Evolutionary conservation across 306 rosid genomes (phyloP).

Genomic region (Parietaria judaica): DNA sequence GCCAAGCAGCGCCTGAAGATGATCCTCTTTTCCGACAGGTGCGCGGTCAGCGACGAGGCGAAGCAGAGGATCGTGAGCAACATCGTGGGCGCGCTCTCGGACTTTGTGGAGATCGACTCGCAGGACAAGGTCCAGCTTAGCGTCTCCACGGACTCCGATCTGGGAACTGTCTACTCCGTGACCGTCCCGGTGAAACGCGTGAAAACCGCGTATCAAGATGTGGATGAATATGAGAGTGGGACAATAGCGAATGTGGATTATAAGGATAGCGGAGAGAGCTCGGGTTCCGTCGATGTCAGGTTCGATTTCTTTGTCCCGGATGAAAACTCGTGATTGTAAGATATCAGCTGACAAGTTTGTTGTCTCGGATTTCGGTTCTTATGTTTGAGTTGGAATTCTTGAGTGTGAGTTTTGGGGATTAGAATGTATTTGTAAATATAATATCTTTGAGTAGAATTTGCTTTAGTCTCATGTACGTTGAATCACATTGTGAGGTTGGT

Average conservation of each 20-base stretch:
- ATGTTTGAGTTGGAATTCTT: not conserved
- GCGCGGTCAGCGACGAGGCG: conserved; percentile 92
- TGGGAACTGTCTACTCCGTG: conserved; percentile 91
- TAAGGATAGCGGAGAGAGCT: conserved; percentile 62
- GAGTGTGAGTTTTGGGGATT: not conserved
- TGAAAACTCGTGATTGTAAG: conserved; percentile 8
- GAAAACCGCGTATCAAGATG: conserved; percentile 80
- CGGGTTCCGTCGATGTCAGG: conserved; percentile 61
- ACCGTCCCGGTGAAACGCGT: conserved; percentile 91
- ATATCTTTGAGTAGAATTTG: too few species aligned
- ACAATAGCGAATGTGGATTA: conserved; percentile 77
- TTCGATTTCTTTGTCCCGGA: conserved; percentile 47
- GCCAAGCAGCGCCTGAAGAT: conserved; percentile 97
- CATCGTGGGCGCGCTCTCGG: conserved; percentile 77
- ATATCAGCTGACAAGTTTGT: not conserved
- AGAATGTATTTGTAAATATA: not conserved
- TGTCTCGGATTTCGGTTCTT: not conserved
- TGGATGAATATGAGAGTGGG: conserved; percentile 70
- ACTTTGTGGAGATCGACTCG: conserved; percentile 92
- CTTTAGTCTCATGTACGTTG: too few species aligned
- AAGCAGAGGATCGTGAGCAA: conserved; percentile 75
- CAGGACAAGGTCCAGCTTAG: conserved; percentile 89
- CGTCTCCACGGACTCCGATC: conserved; percentile 78
- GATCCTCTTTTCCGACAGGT: conserved; percentile 91
- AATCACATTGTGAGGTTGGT: too few species aligned